Evolutionary conservation across 768 basidiomycete genomes (phyloP), one percentile per base, ranked within the genome.

Genomic region (Ramaria rubella): DNA sequence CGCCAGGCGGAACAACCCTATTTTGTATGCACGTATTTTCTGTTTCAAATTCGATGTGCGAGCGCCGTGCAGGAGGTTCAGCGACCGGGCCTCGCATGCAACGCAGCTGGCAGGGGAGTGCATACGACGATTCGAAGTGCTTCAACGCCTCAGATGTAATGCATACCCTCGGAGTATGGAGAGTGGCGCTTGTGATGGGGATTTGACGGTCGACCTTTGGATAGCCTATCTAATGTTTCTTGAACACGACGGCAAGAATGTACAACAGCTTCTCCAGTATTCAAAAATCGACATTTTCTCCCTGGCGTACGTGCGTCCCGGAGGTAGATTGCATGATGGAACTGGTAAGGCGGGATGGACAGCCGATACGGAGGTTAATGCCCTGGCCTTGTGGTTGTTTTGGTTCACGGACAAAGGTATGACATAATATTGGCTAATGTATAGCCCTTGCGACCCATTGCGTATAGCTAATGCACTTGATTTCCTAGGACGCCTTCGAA

Each of bases 201-300:
- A 21, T 3, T n/a, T 53, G 29, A 34, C 21, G 57, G 49, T 68
- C 21, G 73, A 78, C 66, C 72, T 88, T 21, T 78, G 77, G 68
- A 69, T 67, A 0, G 73, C 74, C 5, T 80, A 77, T 51, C 62
- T 84, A 38, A 77, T 88, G 74, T 65, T 84, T 66, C 68, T 79
- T 3, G 86, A 87, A 59, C 81, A 85, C 68, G 85, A 87, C 67
- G 84, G 83, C 33, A 77, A 75, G 65, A 88, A 88, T 64, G 72
- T 73, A 34, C 69, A 62, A 3, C 82, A 82, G 67, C 78, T 87
- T 45, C 59, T 58, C 33, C 72, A 77, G 55, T 71, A 68, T 19
- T 83, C 80, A 0, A 75, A 77, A 3, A 70, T 83, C 3, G 72
- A 74, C 36, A 59, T 58, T 4, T 82, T 78, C 42, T 71, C 81